A percentile compares a stretch with the other conserved stretches of the same genome.
Conservation (phyloP, 768 basidiomycete genomes). For the Suillus placidus region DNA sequence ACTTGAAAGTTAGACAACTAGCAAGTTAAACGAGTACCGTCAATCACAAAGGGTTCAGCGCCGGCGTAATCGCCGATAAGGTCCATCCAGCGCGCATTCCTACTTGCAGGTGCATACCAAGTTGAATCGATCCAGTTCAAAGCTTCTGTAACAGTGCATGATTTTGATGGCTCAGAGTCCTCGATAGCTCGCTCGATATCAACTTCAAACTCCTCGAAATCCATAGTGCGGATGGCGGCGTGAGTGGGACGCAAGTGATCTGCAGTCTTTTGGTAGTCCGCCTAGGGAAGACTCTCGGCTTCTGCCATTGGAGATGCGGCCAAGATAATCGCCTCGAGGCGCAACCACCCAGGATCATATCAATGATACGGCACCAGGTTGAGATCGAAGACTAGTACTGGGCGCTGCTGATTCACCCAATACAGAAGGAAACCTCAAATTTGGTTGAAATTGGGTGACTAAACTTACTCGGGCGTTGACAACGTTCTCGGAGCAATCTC, state of each 20-base stretch:
- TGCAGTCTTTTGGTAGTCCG: background rate
- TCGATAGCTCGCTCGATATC: slow-evolving; percentile 9
- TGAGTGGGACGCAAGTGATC: background rate
- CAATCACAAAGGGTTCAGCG: slow-evolving; percentile 63
- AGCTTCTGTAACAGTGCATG: slow-evolving; percentile 24
- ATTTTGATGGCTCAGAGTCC: background rate
- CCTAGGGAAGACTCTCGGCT: background rate
- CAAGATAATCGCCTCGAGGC: slow-evolving; percentile 7
- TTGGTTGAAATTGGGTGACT: background rate
- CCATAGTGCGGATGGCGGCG: slow-evolving; percentile 28
- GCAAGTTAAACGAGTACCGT: slow-evolving; percentile 43
- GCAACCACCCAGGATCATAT: background rate
- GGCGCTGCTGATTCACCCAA: background rate
- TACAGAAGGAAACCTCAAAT: background rate
- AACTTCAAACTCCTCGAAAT: slow-evolving; percentile 43
- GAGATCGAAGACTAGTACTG: background rate
- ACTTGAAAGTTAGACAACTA: background rate
- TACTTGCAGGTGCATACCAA: slow-evolving; percentile 43
- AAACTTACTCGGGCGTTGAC: background rate
- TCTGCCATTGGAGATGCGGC: background rate
- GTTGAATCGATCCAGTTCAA: slow-evolving; percentile 35
- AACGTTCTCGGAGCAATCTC: background rate
- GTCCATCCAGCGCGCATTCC: slow-evolving; percentile 63
- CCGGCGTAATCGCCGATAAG: slow-evolving; percentile 73
- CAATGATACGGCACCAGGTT: background rate